Base-by-base conservation (phyloP, 2,329 filamentous ascomycete genomes). In the Pochonia chlamydosporia region DNA sequence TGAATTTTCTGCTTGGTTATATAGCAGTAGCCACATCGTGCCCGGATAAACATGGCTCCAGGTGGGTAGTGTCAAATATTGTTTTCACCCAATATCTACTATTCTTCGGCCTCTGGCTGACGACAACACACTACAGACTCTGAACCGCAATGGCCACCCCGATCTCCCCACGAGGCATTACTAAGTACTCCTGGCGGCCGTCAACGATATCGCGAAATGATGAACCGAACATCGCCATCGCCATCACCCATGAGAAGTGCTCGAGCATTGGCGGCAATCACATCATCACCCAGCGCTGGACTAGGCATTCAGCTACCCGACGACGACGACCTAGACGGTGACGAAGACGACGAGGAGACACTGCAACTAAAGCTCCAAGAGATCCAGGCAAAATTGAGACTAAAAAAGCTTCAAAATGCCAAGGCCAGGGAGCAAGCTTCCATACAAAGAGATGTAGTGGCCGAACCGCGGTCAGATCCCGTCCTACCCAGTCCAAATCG, bases 291-390 rank as follows among this genome's bases (percentile, higher is more conserved):
- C 49, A 11, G 45, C 55, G 30, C 54, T 61, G 37, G 62, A 55
- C 35, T 65, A 63, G 36, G 55, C 64, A 41, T 68, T 68, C 52
- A 63, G 64, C 47, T 63, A 31, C 52, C 58, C 14, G 62, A 60
- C 13, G 59, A 61, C 23, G 60, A 68, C 43, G 69, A 66, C 5
- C 69, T 73, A 3, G 70, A 70, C 4, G 76, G 82, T 9, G 81
- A 84, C 0, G 85, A 88, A 4, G 86, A 95, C 6, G 91, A 95
- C 56, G 92, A 96, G 64, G 91, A 97, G 71, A 95, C 83, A 1
- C 69, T 97, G 28, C 82, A 95, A 60, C 71, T 99, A 52, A 84
- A 95, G 63, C 72, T 97, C 5, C 84, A 91, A 54, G 89, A 88
- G 47, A 95, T 99, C 49, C 85, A 97, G 65, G 89, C 91, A 6